Base-by-base conservation (phyloP, 352 stramenopile species). In the Phytopythium helicoides region DNA sequence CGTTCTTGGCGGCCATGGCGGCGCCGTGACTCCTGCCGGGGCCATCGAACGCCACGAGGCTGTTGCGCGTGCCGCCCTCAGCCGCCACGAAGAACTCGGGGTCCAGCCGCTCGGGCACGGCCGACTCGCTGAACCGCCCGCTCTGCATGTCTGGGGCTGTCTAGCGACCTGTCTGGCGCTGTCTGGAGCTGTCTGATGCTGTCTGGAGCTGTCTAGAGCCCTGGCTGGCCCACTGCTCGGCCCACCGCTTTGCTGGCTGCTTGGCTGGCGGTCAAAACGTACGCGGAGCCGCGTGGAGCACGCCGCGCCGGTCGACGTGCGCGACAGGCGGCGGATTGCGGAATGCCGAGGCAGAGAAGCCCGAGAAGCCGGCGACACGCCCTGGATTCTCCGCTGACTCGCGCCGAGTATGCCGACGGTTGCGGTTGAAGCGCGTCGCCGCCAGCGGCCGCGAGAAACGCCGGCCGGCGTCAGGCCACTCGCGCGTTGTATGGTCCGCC, bases 41-140 rank as follows among this genome's bases (percentile, higher is more conserved):
- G n/a, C 60, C 54, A 23, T 83, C 69, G 16, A 88, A 66, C 11
- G 67, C 64, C 15, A 80, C 65, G 33, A 90, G 60, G 40, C 78
- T 88, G 58, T 69, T 84, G 52, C 81, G 81, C 35, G 74, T 84
- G 36, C 44, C 67, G 49, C 71, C 75, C 15, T 66, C 54, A 6
- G 59, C 55, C 0, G 76, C 60, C 19, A 87, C 42, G 26, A 70
- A 61, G 48, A 86, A 76, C 35, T 64, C 58, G 15, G 66, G 55
- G 51, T 88, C 72, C 23, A 76, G 59, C 19, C 52, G 51, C 55
- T 82, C 72, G 3, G 67, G 72, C 28, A 88, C 56, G 10, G 72
- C 69, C 22, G 77, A 84, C 36, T 81, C 73, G 45, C 74, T 88
- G 40, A 69, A 71, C 34, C 77, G 71, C n/a, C 62, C 56, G 21